Evolutionary conservation across 2,329 filamentous ascomycete genomes (phyloP), one percentile per base, ranked within the genome.

Genomic region (Claviceps pazoutovae): DNA sequence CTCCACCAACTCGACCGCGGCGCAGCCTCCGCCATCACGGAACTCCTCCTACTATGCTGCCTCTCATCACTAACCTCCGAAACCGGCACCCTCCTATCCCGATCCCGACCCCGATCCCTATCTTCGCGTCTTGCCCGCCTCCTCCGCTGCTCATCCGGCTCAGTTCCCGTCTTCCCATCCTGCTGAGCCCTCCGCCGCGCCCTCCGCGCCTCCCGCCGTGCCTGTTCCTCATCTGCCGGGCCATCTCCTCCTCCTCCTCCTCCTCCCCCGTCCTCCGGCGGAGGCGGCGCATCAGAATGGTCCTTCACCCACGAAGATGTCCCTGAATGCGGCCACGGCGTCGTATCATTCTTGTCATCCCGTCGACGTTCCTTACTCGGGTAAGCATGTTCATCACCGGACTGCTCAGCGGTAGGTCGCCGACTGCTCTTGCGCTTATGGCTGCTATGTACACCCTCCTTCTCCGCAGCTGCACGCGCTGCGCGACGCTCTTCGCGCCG

Each of bases 221-320:
- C 73, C 47, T 72, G 72, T 19, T 76, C 75, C 30, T 75, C 72
- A 9, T 74, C 71, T 3, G 61, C 54, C 11, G 53, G 61, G 16
- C 64, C 66, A 45, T 34, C 30, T 34, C 9, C 30, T 30, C 26
- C 26, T 23, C 9, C 30, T 30, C 26, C 26, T 23, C 9, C 21
- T 2, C 23, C 23, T 26, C 5, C 30, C 30, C 58, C 58, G 41
- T 68, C 68, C 0, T 72, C 71, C 1, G 76, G 78, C 2, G 79
- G 79, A 2, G 79, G 78, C 1, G 77, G 77, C 3, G 78, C 79
- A 57, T 82, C 80, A 2, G 75, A 78, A 57, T 81, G 74, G 13
- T 83, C 79, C 63, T 82, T 82, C 4, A 83, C 79, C 80, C 80
- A 83, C 0, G 78, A 82, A 8, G 76, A 79, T 0, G 79, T 83